Base-by-base conservation (phyloP, 306 rosid genomes). In the Chamaecrista fasciculata region DNA sequence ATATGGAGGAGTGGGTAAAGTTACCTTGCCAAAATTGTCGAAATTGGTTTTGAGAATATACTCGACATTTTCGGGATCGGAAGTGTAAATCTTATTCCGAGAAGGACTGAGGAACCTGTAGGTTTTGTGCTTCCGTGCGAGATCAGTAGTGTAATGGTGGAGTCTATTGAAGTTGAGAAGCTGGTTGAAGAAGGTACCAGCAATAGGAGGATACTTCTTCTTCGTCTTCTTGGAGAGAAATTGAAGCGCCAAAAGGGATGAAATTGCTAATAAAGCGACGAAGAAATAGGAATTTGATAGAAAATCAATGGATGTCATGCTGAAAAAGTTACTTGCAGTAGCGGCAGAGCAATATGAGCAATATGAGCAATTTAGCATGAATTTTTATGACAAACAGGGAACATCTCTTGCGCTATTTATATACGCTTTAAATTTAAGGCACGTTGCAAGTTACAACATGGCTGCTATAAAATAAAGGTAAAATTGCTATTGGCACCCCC, bases 101-200 rank as follows among this genome's bases (percentile, higher is more conserved):
- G 77, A 80, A 57, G 63, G 91, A 6, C 29, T 75, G 19, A 92
- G 77, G 14, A 89, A 69, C 73, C 96, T 84, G 78, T 92, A 92
- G 18, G 98, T 92, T 70, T 44, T 84, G 84, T 92, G 42, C 48
- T 83, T 87, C 8, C 51, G 31, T 2, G 98, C 96, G 36, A 84
- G 95, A 47, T 84, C 87, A 55, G 98, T 89, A 96, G 86, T 89
- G 14, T 89, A 89, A 52, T 92, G 82, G 37, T 89, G 96, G 67
- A 87, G 0, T 56, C 89, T 79, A 15, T 84, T 79, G 87, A 92
- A 92, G 75, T 92, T 84, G 34, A 75, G 72, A 28, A 90, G 44
- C 69, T 86, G 98, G 36, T 92, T 77, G 26, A 92, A 85, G 0
- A 83, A 11, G 3, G 96, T 92, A 0, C 96, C 96, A 1, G 81